phyloP scores from a whole-genome alignment of 164 flowering plant genomes.

The Taxillus chinensis region DNA sequence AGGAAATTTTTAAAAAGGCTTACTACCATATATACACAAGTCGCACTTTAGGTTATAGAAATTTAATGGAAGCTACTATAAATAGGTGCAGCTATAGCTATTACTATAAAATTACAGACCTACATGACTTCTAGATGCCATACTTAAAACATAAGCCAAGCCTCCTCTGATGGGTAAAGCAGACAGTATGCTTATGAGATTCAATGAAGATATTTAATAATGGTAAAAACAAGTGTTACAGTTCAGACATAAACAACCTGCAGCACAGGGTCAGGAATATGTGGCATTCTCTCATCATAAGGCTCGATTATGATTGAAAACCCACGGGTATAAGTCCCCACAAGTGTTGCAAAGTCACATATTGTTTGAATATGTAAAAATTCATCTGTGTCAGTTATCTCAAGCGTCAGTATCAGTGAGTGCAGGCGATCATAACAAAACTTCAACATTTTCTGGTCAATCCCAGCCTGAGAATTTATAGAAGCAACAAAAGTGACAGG shows the following conservation, averaged over 20 bases:
- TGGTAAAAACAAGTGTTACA: not conserved
- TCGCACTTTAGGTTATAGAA: too few species aligned
- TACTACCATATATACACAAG: too few species aligned
- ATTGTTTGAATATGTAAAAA: conserved; percentile 85
- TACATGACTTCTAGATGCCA: not conserved
- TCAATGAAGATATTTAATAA: not conserved
- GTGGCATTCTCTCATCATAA: conserved; percentile 98
- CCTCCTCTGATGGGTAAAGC: not conserved
- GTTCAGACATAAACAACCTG: conserved; percentile 39
- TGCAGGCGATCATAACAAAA: conserved; percentile 96
- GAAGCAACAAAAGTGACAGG: conserved; percentile 81
- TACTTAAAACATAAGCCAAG: not conserved
- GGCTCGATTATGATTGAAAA: conserved; percentile 98
- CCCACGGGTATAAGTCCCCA: conserved; percentile 87
- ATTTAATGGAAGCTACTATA: too few species aligned
- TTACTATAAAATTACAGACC: not conserved
- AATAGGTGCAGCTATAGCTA: not conserved
- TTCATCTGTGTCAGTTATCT: conserved; percentile 93
- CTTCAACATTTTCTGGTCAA: conserved; percentile 87
- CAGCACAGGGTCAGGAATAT: conserved; percentile 94
- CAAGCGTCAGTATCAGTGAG: conserved; percentile 88
- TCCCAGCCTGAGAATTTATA: conserved; percentile 65
- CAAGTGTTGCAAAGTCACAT: conserved; percentile 95
- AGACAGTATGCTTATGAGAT: not conserved
- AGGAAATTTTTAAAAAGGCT: too few species aligned